phyloP scores from a whole-genome alignment of 208 protist genomes.

The Trypanosoma cruzi region DNA sequence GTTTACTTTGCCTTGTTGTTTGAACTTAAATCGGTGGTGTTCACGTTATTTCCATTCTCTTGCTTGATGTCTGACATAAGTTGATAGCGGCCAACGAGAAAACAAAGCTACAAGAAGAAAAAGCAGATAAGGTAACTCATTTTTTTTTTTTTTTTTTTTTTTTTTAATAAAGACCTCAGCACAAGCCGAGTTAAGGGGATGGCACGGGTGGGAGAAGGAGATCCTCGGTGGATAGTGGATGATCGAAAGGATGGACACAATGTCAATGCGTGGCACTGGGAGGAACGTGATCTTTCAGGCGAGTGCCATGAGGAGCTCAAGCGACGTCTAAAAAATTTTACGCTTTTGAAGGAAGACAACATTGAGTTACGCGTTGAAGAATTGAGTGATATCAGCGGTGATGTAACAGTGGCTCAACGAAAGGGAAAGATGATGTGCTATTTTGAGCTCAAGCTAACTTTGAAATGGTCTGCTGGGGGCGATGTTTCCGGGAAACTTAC shows the following conservation, averaged over 20 bases:
- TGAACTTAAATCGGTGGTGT: background rate
- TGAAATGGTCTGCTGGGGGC: slow-evolving; percentile 84
- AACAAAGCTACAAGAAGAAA: background rate
- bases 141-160: too few relatives aligned
- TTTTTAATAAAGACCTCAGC: slow-evolving; percentile 5
- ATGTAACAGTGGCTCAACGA: slow-evolving; percentile 94
- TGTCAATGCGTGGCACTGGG: slow-evolving; percentile 97
- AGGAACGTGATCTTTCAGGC: slow-evolving; percentile 87
- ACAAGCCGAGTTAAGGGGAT: slow-evolving; percentile 42
- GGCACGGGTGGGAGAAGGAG: slow-evolving; percentile 95
- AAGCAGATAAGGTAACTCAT: background rate
- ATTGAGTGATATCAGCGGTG: slow-evolving; percentile 82
- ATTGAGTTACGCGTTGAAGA: slow-evolving; percentile 66
- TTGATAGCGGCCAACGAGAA: background rate
- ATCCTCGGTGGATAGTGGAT: slow-evolving; percentile 96
- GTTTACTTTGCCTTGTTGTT: background rate
- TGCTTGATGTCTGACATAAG: background rate
- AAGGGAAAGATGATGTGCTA: slow-evolving; percentile 97
- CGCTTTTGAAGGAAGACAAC: slow-evolving; percentile 56
- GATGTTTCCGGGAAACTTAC: slow-evolving; percentile 75
- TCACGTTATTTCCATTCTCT: background rate
- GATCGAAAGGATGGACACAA: slow-evolving; percentile 96
- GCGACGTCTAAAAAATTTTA: slow-evolving; percentile 42
- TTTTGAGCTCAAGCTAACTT: slow-evolving; percentile 94
- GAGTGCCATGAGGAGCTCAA: slow-evolving; percentile 79